Evolutionary conservation across 2,329 filamentous ascomycete genomes (phyloP), one percentile per base, ranked within the genome.

Genomic region (Neofusicoccum parvum): DNA sequence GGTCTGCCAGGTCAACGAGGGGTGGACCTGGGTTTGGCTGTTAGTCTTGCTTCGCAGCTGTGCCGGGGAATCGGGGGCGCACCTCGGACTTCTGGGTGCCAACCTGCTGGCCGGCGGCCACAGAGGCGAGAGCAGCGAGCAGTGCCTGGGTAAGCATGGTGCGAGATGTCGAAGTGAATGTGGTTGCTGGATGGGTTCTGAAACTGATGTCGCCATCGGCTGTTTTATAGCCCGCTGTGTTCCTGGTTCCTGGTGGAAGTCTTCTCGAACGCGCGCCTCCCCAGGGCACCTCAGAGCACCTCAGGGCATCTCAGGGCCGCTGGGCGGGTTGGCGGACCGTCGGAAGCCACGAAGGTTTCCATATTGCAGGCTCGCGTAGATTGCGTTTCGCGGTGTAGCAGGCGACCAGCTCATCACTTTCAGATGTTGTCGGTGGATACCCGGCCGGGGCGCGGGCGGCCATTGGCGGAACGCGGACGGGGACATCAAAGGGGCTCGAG

Each of bases 1-100:
- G 67, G 79, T 80, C 67, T 82, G 78, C 82, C 84, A 87, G 65
- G 75, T 80, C 70, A 88, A 76, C 34, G 79, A 66, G 17, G 86
- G 87, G 72, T 88, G 86, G n/a, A 37, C 41, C 36, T 59, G 54
- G 15, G 7, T 17, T 14, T 23, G 14, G 3, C 5, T 58, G 39
- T 58, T 23, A 58, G 23, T 20, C 6, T 45, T 3, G 5, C 5
- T 32, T 32, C 27, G 1, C 5, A 32, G 27, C 15, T 6, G 20
- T 17, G 1, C 1, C 20, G 5, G 5, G 70, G 80, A 32, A 23
- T 14, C 27, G 23, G 41, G 14, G 7, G 7, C 54, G n/a, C 11
- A 59, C 54, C 71, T 87, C 86, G 11, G 79, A 68, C 56, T 76
- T 80, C 68, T 78, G 70, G 36, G 79, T 78, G 73, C 86, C 86